Evolutionary conservation across 2,329 filamentous ascomycete genomes (phyloP).

Genomic region (Tolypocladium endophyticum): DNA sequence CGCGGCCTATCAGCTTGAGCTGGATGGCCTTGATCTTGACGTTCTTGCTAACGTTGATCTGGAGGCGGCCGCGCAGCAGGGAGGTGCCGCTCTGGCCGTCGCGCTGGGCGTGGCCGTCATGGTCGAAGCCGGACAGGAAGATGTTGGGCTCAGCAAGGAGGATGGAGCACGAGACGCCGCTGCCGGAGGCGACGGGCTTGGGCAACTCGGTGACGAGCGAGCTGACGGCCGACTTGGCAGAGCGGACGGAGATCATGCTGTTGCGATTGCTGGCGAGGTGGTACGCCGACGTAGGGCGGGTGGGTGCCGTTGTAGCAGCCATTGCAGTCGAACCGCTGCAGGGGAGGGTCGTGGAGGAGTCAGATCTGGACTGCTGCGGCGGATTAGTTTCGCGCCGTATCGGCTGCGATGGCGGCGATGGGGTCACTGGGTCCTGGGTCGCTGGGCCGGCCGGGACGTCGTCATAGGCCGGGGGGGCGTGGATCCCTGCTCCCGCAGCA

Average conservation of each 20-base stretch:
- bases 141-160: constrained; percentile 70
- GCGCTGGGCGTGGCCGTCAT: constrained; percentile 43
- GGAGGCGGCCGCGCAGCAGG: constrained; percentile 74
- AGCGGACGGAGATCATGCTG: constrained; percentile 40
- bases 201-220: constrained; percentile 42
- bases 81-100: constrained; percentile 61
- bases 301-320: constrained; percentile 12
- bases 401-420: background rate
- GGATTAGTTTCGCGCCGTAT: constrained; percentile 3
- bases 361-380: background rate
- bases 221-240: constrained; percentile 38
- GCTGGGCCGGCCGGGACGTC: constrained; percentile 13
- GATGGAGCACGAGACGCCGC: constrained; percentile 64
- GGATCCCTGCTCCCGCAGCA: constrained; percentile 7
- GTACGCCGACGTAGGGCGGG: constrained; percentile 11
- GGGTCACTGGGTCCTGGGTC: background rate
- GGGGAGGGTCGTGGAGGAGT: background rate
- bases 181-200: constrained; percentile 72
- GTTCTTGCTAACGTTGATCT: constrained; percentile 74
- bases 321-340: constrained; percentile 6
- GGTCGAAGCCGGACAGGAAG: constrained; percentile 70
- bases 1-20: constrained; percentile 74
- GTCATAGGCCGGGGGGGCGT: constrained; percentile 18
- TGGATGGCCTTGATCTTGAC: constrained; percentile 89
- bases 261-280: constrained; percentile 27